These are phyloP conservation scores for Ganoderma boninense DNA, from an alignment of 1,284 basidiomycete species.

Conservation along the genomic window DNA sequence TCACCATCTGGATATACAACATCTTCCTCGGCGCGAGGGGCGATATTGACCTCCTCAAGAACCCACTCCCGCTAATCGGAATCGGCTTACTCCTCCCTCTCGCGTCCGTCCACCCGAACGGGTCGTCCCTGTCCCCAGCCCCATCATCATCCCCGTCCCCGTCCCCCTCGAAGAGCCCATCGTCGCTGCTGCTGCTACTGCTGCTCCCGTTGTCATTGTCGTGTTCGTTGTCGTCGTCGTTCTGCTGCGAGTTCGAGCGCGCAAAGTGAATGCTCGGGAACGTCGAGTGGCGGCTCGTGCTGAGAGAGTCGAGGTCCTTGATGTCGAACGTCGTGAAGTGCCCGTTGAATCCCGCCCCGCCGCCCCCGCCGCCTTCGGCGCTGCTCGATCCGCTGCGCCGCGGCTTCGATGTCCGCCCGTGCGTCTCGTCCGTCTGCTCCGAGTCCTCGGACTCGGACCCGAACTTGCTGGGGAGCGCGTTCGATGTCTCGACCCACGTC, in stretches of 20 bases:
- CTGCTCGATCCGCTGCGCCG: slow-evolving; percentile 26
- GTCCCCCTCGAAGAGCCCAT: slow-evolving; percentile 40
- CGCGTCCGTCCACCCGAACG: slow-evolving; percentile 22
- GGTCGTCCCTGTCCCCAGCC: slow-evolving; percentile 33
- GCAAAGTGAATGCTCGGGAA: slow-evolving; percentile 87
- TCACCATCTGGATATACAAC: slow-evolving; percentile 91
- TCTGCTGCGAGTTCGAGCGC: slow-evolving; percentile 48
- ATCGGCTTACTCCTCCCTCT: slow-evolving; percentile 15
- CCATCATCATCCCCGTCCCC: slow-evolving; percentile 30
- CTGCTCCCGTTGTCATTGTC: slow-evolving; percentile 52
- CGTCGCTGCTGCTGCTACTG: slow-evolving; percentile 39
- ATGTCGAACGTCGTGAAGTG: slow-evolving; percentile 64
- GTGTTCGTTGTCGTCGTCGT: slow-evolving; percentile 48
- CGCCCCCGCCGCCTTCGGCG: slow-evolving; percentile 5
- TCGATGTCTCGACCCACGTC: slow-evolving; percentile 80
- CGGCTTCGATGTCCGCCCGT: slow-evolving; percentile 62
- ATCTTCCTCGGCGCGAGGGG: slow-evolving; percentile 58
- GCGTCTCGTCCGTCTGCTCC: slow-evolving; percentile 50
- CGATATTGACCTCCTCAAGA: slow-evolving; percentile 20
- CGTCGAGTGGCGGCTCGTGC: slow-evolving; percentile 58
- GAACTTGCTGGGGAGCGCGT: slow-evolving; percentile 53
- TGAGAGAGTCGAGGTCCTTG: slow-evolving; percentile 59
- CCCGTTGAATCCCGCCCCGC: slow-evolving; percentile 40
- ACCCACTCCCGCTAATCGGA: slow-evolving; percentile 19
- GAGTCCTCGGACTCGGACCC: slow-evolving; percentile 51